These are phyloP conservation scores for Ascodesmis nigricans DNA, from an alignment of 495 filamentous ascomycete genomes.

Conservation along the genomic window DNA sequence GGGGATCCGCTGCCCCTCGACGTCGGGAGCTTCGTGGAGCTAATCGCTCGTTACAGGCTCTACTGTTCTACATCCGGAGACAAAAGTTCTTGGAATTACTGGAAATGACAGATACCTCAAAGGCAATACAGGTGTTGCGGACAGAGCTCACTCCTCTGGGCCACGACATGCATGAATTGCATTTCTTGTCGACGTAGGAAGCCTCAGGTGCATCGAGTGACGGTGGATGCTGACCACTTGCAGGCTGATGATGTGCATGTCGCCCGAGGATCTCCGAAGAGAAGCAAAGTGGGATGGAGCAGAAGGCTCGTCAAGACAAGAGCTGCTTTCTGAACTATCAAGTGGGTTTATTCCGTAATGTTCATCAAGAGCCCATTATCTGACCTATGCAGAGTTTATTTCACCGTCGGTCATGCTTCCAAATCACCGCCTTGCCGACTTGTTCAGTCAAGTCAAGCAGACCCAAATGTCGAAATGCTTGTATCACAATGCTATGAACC, in stretches of 20 bases:
- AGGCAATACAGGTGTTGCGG: slow-evolving; percentile 60
- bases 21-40: too few species aligned
- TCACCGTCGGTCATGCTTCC: slow-evolving; percentile 98
- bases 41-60: slow-evolving; percentile 23
- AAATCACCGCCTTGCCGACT: slow-evolving; percentile 63
- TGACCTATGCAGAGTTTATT: slow-evolving; percentile 44
- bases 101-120: slow-evolving; percentile 46
- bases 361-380: neutral
- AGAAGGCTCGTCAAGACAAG: slow-evolving; percentile 48
- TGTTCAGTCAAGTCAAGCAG: slow-evolving; percentile 66
- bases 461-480: slow-evolving; percentile 62
- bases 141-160: slow-evolving; percentile 75
- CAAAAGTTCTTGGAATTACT: slow-evolving; percentile 92
- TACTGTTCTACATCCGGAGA: slow-evolving; percentile 63
- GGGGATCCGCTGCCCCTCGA: slow-evolving; percentile 22
- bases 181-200: slow-evolving; percentile 60
- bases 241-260: slow-evolving; percentile 71
- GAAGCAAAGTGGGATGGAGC: slow-evolving; percentile 81
- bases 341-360: slow-evolving; percentile 29
- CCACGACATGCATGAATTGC: slow-evolving; percentile 49
- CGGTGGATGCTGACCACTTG: slow-evolving; percentile 1
- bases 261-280: slow-evolving; percentile 53
- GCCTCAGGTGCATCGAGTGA: neutral
- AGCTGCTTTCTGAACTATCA: slow-evolving; percentile 59
- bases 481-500: slow-evolving; percentile 62